These are phyloP conservation scores for Fusarium agapanthi DNA, from an alignment of 2,329 filamentous ascomycete species.

Conservation along the genomic window DNA sequence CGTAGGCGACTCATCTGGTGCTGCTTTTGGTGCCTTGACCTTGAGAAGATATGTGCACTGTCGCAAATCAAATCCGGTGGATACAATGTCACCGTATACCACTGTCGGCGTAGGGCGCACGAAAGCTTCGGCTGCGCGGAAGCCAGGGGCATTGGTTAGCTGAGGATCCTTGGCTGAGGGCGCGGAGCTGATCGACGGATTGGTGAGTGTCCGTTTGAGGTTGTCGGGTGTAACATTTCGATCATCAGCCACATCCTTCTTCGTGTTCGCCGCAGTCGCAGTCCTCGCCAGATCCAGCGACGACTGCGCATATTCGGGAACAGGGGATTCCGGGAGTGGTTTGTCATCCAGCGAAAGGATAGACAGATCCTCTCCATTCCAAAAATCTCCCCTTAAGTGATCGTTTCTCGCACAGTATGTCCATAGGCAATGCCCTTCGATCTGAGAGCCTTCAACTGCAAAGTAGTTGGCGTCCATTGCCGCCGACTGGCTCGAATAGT, in stretches of 20 bases:
- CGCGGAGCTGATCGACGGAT: slow-evolving; percentile 70
- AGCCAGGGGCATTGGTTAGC: slow-evolving; percentile 73
- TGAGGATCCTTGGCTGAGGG: slow-evolving; percentile 62
- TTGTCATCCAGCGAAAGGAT: slow-evolving; percentile 89
- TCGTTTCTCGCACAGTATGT: slow-evolving; percentile 84
- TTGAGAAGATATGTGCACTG: slow-evolving; percentile 80
- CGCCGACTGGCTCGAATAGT: slow-evolving; percentile 90
- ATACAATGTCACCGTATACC: slow-evolving; percentile 74
- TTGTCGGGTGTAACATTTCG: slow-evolving; percentile 76
- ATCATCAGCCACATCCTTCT: slow-evolving; percentile 59
- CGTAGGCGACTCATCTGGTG: slow-evolving; percentile 73
- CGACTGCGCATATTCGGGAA: slow-evolving; percentile 58
- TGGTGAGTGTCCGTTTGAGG: slow-evolving; percentile 76
- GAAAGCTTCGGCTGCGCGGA: slow-evolving; percentile 91
- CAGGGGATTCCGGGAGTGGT: slow-evolving; percentile 60
- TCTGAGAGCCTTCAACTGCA: slow-evolving; percentile 82
- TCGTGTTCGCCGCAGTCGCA: slow-evolving; percentile 16
- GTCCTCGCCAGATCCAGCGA: slow-evolving; percentile 51
- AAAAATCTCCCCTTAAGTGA: slow-evolving; percentile 89
- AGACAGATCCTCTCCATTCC: slow-evolving; percentile 97
- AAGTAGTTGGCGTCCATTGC: slow-evolving; percentile 98
- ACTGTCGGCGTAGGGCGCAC: slow-evolving; percentile 83
- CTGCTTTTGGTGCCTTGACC: slow-evolving; percentile 68
- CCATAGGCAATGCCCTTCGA: slow-evolving; percentile 92
- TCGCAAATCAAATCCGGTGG: slow-evolving; percentile 83